Percentiles rank a stretch among this genome's conserved stretches.
Conservation (phyloP, 192 early-diverging fungal genomes). For the Geranomyces michiganensis region DNA sequence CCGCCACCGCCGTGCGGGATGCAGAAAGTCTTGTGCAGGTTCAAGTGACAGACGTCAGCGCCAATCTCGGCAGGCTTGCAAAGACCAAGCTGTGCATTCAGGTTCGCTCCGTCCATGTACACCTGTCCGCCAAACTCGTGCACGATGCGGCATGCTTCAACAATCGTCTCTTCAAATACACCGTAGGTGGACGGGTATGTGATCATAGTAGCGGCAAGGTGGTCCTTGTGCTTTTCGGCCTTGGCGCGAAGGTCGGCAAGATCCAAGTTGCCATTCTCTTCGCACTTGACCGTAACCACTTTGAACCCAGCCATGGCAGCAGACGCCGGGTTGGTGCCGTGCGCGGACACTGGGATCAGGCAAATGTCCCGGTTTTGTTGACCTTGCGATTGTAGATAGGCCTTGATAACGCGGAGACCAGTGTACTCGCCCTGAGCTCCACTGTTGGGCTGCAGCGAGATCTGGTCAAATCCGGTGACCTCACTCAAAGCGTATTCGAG, state of each 20-base stretch:
- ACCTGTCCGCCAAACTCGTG: constrained; percentile 96
- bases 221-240: constrained; percentile 84
- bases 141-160: constrained; percentile 87
- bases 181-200: constrained; percentile 99
- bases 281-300: constrained; percentile 92
- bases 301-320: constrained; percentile 96
- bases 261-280: constrained; percentile 90
- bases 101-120: constrained; percentile 90
- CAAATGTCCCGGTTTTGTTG: constrained; percentile 87
- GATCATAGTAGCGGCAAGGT: constrained; percentile 95
- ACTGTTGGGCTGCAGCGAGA: constrained; percentile 97
- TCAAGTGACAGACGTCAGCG: constrained; percentile 99
- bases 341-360: constrained; percentile 97
- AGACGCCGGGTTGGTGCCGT: constrained; percentile 99
- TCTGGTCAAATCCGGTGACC: constrained; percentile 92
- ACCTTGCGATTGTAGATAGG: constrained; percentile 86
- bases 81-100: constrained; percentile 60
- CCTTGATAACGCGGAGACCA: constrained; percentile 90
- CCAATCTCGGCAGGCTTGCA: constrained; percentile 89
- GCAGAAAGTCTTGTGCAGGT: constrained; percentile 99
- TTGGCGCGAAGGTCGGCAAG: constrained; percentile 86
- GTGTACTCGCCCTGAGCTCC: constrained; percentile 99
- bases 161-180: constrained; percentile 91
- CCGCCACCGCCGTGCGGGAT: constrained; percentile 99
- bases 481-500: constrained; percentile 85